Evolutionary conservation across 345 rosid genomes (phyloP).

Genomic region (Arabis hirsuta): DNA sequence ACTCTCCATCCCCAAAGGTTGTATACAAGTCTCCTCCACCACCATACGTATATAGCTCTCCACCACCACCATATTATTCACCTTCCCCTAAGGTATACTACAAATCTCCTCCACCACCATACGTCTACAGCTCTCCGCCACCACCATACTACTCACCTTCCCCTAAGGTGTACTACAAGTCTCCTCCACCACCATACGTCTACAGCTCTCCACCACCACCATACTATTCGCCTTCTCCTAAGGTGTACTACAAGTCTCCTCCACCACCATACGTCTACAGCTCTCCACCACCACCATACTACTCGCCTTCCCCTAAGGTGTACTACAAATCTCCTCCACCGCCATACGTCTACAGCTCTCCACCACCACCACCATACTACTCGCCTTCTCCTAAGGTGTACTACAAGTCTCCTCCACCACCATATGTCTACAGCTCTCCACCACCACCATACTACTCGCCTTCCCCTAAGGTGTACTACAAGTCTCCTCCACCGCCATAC

Average conservation of each 20-base stretch:
- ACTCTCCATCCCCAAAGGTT: slow-evolving; percentile 13
- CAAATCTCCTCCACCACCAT: background rate
- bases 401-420: no score
- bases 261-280: slow-evolving; percentile 1
- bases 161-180: background rate
- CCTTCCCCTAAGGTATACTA: background rate
- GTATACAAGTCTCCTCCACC: slow-evolving; percentile 15
- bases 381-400: no score
- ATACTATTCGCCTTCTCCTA: background rate
- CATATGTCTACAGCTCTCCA: no score
- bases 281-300: no score
- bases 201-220: slow-evolving; percentile 8
- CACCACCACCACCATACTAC: no score
- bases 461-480: no score
- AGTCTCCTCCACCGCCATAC: no score
- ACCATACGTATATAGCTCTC: background rate
- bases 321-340: no score
- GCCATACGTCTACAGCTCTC: no score
- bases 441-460: no score
- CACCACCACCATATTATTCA: slow-evolving; percentile 8
- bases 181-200: slow-evolving; percentile 13
- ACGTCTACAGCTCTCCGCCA: background rate
- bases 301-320: no score
- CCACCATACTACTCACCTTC: background rate
- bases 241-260: background rate